Percentiles rank a stretch among this genome's conserved stretches.
These are phyloP conservation scores for Solanum hybrid DNA, from an alignment of 305 asterid genomes.

Conservation along the genomic window DNA sequence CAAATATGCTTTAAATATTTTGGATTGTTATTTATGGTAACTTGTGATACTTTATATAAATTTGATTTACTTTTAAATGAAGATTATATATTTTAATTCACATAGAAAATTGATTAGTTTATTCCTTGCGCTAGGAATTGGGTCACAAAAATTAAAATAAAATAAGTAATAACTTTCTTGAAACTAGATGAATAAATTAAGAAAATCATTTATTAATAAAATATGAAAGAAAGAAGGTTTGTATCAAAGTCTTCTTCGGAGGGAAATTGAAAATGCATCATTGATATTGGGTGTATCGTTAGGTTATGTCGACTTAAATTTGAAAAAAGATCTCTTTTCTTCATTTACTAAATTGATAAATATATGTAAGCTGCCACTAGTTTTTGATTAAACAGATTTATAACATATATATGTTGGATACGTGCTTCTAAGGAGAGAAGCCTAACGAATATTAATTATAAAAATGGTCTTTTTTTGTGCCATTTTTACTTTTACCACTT, in stretches of 20 bases:
- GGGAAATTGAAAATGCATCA: too few relatives aligned
- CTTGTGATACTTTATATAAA: not conserved
- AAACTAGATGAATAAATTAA: not conserved
- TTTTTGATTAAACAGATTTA: too few relatives aligned
- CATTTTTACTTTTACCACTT: not conserved
- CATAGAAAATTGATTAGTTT: too few relatives aligned
- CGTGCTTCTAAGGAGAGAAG: too few relatives aligned
- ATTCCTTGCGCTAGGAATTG: too few relatives aligned
- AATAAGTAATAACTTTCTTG: not conserved
- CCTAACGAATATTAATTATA: too few relatives aligned
- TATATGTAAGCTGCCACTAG: not conserved
- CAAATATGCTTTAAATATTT: not conserved
- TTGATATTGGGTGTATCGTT: not conserved
- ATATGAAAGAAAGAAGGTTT: not conserved
- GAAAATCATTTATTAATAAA: not conserved
- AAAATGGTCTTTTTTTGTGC: not conserved
- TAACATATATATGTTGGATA: not conserved
- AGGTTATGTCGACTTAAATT: too few relatives aligned
- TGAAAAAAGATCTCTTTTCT: not conserved
- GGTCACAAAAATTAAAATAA: too few relatives aligned
- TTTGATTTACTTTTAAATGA: too few relatives aligned
- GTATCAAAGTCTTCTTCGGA: not conserved
- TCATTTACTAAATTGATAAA: too few relatives aligned
- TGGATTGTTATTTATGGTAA: not conserved
- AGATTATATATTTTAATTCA: too few relatives aligned